Conservation (phyloP, 768 basidiomycete genomes). For the Daedalea quercina region DNA sequence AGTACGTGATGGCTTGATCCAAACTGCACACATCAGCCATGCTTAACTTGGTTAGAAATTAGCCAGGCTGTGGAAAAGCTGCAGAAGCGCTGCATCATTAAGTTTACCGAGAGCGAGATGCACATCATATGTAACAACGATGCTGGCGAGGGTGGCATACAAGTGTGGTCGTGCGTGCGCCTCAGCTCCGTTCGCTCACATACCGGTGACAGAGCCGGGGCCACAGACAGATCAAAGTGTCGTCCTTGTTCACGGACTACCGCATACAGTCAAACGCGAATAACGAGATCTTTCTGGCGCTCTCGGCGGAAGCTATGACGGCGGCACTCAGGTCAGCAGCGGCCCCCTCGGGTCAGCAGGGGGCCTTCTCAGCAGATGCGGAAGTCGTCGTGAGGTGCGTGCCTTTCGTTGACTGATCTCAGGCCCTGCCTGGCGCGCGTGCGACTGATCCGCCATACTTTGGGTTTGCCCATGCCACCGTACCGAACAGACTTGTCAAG, state of each 20-base stretch:
- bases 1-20: constrained; percentile 3
- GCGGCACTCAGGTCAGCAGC: constrained; percentile 58
- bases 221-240: constrained; percentile 54
- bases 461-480: neutral
- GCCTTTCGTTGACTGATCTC: too few relatives aligned
- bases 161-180: constrained; percentile 69
- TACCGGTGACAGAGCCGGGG: constrained; percentile 8
- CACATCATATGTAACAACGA: constrained; percentile 81
- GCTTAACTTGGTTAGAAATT: constrained; percentile 40
- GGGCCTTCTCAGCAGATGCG: constrained; percentile 41
- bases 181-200: constrained; percentile 25
- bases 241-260: constrained; percentile 66
- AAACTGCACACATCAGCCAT: neutral
- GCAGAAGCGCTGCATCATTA: constrained; percentile 79
- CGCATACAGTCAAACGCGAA: constrained; percentile 82
- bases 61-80: constrained; percentile 79
- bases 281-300: constrained; percentile 73
- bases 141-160: constrained; percentile 75
- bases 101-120: constrained; percentile 67
- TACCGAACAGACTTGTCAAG: constrained; percentile 55
- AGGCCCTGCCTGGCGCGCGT: too few relatives aligned
- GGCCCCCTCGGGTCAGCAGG: constrained; percentile 6
- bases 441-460: too few relatives aligned
- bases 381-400: constrained; percentile 64
- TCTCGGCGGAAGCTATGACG: constrained; percentile 69